Percentiles rank a stretch among this genome's conserved stretches.
phyloP scores from a whole-genome alignment of 345 rosid species.

The Mallotus nudiflorus region DNA sequence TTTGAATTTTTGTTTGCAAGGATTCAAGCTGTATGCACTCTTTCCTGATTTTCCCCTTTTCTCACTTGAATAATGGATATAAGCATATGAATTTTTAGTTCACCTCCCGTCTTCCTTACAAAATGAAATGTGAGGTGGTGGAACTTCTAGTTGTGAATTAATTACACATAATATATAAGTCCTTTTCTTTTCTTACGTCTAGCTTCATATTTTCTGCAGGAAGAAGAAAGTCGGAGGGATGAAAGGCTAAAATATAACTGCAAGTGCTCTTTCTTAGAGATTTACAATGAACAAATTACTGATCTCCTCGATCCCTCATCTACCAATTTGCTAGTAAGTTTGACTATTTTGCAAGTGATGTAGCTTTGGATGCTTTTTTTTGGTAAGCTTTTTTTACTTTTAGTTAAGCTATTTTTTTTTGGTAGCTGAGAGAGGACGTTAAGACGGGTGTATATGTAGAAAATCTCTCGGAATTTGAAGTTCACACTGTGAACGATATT shows the following conservation, averaged over 20 bases:
- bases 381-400: constrained; percentile 7
- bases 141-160: neutral
- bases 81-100: neutral
- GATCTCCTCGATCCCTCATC: constrained; percentile 97
- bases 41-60: constrained; percentile 16
- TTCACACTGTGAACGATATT: constrained; percentile 72
- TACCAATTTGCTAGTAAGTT: constrained; percentile 71
- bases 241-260: constrained; percentile 82
- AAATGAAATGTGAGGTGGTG: neutral
- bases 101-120: neutral
- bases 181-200: neutral
- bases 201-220: constrained; percentile 42
- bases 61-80: neutral
- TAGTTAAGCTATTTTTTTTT: constrained; percentile 10
- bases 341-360: neutral
- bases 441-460: constrained; percentile 85
- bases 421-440: constrained; percentile 87
- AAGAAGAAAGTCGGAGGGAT: constrained; percentile 91
- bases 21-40: constrained; percentile 75
- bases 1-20: constrained; percentile 96
- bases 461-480: constrained; percentile 91
- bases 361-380: constrained; percentile 9
- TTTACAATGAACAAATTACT: constrained; percentile 91
- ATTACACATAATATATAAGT: too few species aligned
- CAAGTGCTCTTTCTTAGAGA: constrained; percentile 97